Base-by-base conservation (phyloP, 2,329 filamentous ascomycete species). In the Graphiopsis chlorocephala region DNA sequence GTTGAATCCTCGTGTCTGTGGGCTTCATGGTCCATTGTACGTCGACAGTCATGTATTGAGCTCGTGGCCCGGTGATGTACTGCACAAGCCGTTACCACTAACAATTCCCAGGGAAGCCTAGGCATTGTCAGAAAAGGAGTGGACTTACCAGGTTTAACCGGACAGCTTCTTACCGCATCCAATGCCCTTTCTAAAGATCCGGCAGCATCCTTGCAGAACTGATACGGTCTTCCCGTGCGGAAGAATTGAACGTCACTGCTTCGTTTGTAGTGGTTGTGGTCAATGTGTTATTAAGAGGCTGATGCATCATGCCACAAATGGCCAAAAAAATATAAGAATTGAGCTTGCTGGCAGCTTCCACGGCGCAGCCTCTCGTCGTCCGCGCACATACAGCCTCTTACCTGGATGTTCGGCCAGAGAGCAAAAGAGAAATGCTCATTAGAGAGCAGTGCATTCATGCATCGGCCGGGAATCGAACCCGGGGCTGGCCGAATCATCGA, bases 391-490 rank as follows among this genome's bases (percentile, higher is more conserved):
- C 20, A 14, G 20, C 6, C 45, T 6, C 20, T 14, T 4, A 48
- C 11, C 20, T 48, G 2, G 10, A 14, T 1, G 11, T 12, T 25
- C 10, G 4, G 45, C 45, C 10, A 48, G 2, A 14, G 35, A 2
- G 15, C 20, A 50, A 50, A 50, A 50, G 23, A 11, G 15, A 8
- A 25, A 1, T 10, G 23, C 23, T 28, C 47, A 1, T n/a, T 1
- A n/a, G 12, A 50, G 47, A 28, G 12, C 12, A 17, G 12, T 50
- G 26, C 12, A 2, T 15, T 28, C 8, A 47, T 65, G 61, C 66
- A 64, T 47, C 60, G 53, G 53, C 53, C 53, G 53, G 53, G 53
- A 57, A 57, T 57, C 53, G 53, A 57, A 57, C 53, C 53, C 53
- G 53, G 53, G 53, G 53, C 53, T 57, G 31, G 53, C 53, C 53